phyloP scores from a whole-genome alignment of 2,329 filamentous ascomycete genomes.

The Penicillium psychrosexuale region DNA sequence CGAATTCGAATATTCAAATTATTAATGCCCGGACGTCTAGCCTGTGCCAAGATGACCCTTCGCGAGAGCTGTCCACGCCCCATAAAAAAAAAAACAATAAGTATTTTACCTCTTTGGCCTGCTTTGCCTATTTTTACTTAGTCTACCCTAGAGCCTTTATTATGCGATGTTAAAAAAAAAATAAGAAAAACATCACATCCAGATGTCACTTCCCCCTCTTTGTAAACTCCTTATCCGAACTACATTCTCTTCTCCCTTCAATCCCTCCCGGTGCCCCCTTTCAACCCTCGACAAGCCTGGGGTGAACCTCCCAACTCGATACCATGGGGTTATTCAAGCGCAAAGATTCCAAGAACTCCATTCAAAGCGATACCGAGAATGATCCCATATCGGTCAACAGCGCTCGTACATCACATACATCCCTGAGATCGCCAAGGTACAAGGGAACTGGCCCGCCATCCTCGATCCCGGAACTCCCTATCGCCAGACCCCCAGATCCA shows the following conservation, averaged over 20 bases:
- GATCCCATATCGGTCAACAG: conserved; percentile 44
- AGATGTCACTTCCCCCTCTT: neutral
- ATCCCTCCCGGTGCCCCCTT: neutral
- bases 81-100: conserved; percentile 10
- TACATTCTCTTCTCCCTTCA: neutral
- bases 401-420: conserved; percentile 46
- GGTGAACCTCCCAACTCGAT: conserved; percentile 1
- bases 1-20: neutral
- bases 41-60: neutral
- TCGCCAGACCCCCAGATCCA: conserved; percentile 84
- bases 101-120: neutral
- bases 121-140: neutral
- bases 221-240: neutral
- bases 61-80: neutral
- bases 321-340: conserved; percentile 48
- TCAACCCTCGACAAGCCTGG: neutral
- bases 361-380: conserved; percentile 34
- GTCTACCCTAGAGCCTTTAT: neutral
- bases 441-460: conserved; percentile 48
- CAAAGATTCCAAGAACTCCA: conserved; percentile 43
- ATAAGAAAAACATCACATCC: neutral
- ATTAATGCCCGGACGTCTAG: neutral
- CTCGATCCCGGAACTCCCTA: conserved; percentile 68
- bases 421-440: conserved; percentile 50
- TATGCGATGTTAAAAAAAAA: neutral